These are phyloP conservation scores for Hymenoscyphus linearis DNA, from an alignment of 2,329 filamentous ascomycete species.

Conservation along the genomic window DNA sequence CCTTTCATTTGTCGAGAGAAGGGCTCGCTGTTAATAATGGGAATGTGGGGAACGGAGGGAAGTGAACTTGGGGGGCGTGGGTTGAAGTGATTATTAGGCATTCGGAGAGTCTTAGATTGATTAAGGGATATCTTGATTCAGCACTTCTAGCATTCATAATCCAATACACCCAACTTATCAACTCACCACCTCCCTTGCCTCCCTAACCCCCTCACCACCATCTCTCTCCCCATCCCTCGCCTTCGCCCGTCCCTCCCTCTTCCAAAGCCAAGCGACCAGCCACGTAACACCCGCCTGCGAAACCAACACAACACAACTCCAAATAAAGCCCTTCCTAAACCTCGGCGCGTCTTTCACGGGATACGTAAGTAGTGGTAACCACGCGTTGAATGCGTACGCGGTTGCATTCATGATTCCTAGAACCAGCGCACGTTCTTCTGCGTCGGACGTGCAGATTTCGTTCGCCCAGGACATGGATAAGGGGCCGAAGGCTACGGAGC, in stretches of 20 bases:
- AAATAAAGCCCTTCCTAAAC: constrained; percentile 37
- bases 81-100: too few relatives aligned
- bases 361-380: constrained; percentile 37
- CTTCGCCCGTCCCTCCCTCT: constrained; percentile 2
- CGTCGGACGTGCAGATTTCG: constrained; percentile 40
- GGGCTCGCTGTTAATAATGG: too few relatives aligned
- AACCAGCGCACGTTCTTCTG: constrained; percentile 44
- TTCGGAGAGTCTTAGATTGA: too few relatives aligned
- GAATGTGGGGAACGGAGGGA: too few relatives aligned
- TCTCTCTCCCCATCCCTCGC: background rate
- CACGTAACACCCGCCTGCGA: background rate
- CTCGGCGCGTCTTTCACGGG: constrained; percentile 33
- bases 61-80: too few relatives aligned
- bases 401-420: constrained; percentile 44
- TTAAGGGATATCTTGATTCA: too few relatives aligned
- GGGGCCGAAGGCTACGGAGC: constrained; percentile 35
- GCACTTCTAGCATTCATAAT: too few relatives aligned
- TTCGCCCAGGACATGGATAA: constrained; percentile 46
- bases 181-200: background rate
- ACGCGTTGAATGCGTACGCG: constrained; percentile 41
- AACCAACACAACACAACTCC: background rate
- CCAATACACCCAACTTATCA: background rate
- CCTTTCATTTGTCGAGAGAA: too few relatives aligned
- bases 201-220: background rate
- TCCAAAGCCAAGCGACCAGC: constrained; percentile 5